Conservation (phyloP, 225 moss, liverwort and hornwort genomes). For the Antitrichia curtipendula region DNA sequence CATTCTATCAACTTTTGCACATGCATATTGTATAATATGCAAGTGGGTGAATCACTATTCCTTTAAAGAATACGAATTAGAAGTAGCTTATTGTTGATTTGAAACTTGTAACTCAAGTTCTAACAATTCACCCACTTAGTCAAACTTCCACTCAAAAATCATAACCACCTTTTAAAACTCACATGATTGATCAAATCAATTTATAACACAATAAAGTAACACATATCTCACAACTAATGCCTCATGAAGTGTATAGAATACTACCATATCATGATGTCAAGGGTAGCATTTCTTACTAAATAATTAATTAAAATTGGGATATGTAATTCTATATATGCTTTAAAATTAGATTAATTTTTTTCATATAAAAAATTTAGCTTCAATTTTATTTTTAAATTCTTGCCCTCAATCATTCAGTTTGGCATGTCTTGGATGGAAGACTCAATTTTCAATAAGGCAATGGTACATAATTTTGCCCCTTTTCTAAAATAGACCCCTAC, state of each 20-base stretch:
- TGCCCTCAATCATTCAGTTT: neutral
- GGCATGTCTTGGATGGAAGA: neutral
- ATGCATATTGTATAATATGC: neutral
- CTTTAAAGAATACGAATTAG: neutral
- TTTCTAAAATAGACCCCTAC: fast-evolving
- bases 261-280: fast-evolving
- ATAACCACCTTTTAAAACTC: neutral
- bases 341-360: neutral
- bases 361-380: too few relatives aligned
- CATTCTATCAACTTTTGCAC: neutral
- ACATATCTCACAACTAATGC: neutral
- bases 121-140: neutral
- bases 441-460: neutral
- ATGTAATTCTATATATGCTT: neutral
- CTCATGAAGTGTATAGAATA: fast-evolving
- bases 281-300: neutral
- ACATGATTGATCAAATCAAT: neutral
- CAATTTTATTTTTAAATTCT: neutral
- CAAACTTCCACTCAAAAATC: fast-evolving
- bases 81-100: neutral
- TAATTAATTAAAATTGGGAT: neutral
- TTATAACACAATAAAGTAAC: neutral
- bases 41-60: fast-evolving
- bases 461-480: neutral
- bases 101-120: neutral